Conservation (phyloP, 441 rosid genomes). For the Arabidopsis lyrata region DNA sequence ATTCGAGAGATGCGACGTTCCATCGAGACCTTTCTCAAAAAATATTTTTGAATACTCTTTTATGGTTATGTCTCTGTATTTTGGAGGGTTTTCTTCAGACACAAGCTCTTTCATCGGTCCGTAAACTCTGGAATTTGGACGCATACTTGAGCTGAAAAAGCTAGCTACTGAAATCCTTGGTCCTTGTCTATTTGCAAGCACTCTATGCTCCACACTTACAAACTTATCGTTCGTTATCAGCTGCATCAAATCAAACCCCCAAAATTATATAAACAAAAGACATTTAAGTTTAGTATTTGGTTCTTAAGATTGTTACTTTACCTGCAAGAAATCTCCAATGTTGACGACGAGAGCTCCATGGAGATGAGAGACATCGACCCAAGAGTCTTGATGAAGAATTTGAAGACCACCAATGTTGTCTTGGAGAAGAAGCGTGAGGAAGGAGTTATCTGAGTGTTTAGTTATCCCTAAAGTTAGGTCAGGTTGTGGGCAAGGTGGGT, state of each 20-base stretch:
- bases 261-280: background rate
- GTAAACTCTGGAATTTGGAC: conserved; percentile 34
- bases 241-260: conserved; percentile 42
- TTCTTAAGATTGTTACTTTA: background rate
- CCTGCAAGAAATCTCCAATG: conserved; percentile 43
- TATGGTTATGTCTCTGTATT: conserved; percentile 50
- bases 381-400: conserved; percentile 29
- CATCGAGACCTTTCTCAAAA: conserved; percentile 53
- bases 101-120: conserved; percentile 65
- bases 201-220: conserved; percentile 64
- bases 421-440: conserved; percentile 41
- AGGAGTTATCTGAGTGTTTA: conserved; percentile 39
- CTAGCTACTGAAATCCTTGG: conserved; percentile 67
- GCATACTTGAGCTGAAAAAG: conserved; percentile 45
- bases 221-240: conserved; percentile 61
- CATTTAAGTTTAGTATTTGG: background rate
- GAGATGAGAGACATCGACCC: conserved; percentile 31
- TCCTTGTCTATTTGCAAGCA: conserved; percentile 49
- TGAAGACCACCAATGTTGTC: conserved; percentile 45
- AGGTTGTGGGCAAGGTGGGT: conserved; percentile 44
- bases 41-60: conserved; percentile 43
- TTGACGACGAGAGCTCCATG: conserved; percentile 37
- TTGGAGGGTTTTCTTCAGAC: conserved; percentile 61
- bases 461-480: conserved; percentile 38
- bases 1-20: conserved; percentile 45